A percentile compares a stretch with the other conserved stretches of the same genome.
phyloP scores from a whole-genome alignment of 352 stramenopile species.

The Pythium insidiosum region DNA sequence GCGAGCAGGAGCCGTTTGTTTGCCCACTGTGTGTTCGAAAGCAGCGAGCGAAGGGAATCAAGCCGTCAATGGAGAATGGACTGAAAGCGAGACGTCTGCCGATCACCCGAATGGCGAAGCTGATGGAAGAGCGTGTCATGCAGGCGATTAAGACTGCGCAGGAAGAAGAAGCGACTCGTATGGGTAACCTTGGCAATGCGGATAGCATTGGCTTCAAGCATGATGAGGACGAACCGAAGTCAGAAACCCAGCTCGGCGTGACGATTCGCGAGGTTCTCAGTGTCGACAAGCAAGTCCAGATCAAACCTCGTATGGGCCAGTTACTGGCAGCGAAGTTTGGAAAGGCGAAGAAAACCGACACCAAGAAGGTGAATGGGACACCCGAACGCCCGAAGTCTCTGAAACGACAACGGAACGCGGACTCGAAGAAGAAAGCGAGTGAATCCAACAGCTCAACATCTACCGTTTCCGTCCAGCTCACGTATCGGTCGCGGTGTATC shows the following conservation, averaged over 20 bases:
- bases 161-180: conserved; percentile 68
- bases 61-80: conserved; percentile 72
- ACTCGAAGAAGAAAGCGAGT: conserved; percentile 32
- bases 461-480: conserved; percentile 52
- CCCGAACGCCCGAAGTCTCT: conserved; percentile 44
- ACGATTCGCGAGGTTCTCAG: conserved; percentile 83
- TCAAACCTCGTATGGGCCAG: conserved; percentile 80
- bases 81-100: conserved; percentile 72
- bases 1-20: conserved; percentile 81
- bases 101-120: conserved; percentile 77
- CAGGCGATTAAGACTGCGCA: conserved; percentile 63
- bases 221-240: conserved; percentile 51
- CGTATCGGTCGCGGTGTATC: conserved; percentile 84
- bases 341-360: conserved; percentile 39
- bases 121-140: conserved; percentile 79
- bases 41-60: conserved; percentile 58
- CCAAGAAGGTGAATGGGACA: conserved; percentile 9
- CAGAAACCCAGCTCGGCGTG: conserved; percentile 75
- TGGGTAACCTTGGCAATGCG: conserved; percentile 75
- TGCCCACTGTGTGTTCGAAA: conserved; percentile 86
- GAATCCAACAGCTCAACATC: conserved; percentile 7
- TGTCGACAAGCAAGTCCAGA: conserved; percentile 84
- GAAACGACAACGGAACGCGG: conserved; percentile 46
- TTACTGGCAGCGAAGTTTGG: conserved; percentile 57
- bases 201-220: conserved; percentile 77